A percentile compares a stretch with the other conserved stretches of the same genome.
Conservation (phyloP, 495 filamentous ascomycete species). For the Daldinia loculata region DNA sequence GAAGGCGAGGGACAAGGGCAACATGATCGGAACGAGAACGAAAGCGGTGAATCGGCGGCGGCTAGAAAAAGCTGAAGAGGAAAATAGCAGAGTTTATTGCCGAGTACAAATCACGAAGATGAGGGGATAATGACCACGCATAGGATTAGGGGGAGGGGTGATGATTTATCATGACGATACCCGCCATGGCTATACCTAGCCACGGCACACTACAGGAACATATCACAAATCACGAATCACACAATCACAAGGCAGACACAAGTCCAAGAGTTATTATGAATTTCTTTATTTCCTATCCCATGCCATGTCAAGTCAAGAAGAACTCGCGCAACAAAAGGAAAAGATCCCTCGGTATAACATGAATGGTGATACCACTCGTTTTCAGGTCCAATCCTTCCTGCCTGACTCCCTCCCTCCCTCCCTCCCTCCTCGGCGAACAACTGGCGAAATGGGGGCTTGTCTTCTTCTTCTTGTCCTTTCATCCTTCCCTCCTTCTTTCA, state of each 20-base stretch:
- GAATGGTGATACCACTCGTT: slow-evolving; percentile 43
- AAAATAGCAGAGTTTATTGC: background rate
- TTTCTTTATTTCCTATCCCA: slow-evolving; percentile 49
- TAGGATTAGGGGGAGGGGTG: background rate
- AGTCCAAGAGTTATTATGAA: slow-evolving; percentile 27
- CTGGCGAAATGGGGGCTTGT: background rate
- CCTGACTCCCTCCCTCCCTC: slow-evolving; percentile 7
- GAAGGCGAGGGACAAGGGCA: slow-evolving; percentile 34
- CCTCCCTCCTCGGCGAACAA: background rate
- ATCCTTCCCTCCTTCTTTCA: background rate
- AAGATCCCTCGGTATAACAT: slow-evolving; percentile 35
- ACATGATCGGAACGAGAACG: background rate
- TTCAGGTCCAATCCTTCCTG: slow-evolving; percentile 23
- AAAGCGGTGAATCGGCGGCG: background rate
- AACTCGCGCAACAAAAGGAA: slow-evolving; percentile 44
- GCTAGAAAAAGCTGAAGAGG: background rate
- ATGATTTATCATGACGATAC: slow-evolving; percentile 42
- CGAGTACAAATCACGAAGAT: background rate
- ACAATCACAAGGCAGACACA: slow-evolving; percentile 9
- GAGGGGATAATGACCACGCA: background rate
- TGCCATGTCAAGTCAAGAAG: slow-evolving; percentile 38
- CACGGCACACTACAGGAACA: slow-evolving; percentile 13
- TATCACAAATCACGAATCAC: slow-evolving; percentile 6
- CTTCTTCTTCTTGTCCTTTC: background rate
- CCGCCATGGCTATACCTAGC: slow-evolving; percentile 29